These are phyloP conservation scores for Phytophthora vignae DNA, from an alignment of 352 stramenopile genomes.

Conservation along the genomic window DNA sequence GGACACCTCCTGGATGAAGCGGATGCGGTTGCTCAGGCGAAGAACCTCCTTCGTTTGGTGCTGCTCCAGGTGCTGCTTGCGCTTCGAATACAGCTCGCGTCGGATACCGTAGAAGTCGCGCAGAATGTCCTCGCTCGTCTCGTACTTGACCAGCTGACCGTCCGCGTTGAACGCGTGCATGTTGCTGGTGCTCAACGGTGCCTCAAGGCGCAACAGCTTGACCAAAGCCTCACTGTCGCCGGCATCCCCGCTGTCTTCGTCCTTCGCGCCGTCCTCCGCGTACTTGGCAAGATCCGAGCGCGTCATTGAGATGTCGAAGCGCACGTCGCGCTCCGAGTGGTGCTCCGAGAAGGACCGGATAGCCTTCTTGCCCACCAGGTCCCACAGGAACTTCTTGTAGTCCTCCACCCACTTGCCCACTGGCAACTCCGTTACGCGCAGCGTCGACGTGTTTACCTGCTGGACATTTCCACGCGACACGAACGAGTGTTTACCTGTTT, in stretches of 20 bases:
- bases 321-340: constrained; percentile 94
- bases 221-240: constrained; percentile 62
- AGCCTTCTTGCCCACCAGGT: constrained; percentile 86
- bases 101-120: constrained; percentile 95
- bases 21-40: constrained; percentile 96
- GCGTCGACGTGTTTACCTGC: constrained; percentile 92
- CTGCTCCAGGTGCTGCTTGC: constrained; percentile 84
- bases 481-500: constrained; percentile 73
- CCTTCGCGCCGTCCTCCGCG: constrained; percentile 43
- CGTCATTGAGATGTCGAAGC: constrained; percentile 80
- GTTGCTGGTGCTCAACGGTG: constrained; percentile 95
- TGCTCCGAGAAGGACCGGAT: constrained; percentile 96
- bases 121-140: constrained; percentile 91
- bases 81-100: constrained; percentile 86
- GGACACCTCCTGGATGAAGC: constrained; percentile 97
- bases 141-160: constrained; percentile 93
- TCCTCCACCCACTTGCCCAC: constrained; percentile 98
- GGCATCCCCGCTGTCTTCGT: constrained; percentile 26
- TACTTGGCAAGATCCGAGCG: constrained; percentile 87
- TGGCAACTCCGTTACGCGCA: constrained; percentile 97
- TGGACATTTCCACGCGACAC: constrained; percentile 75
- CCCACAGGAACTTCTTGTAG: constrained; percentile 98
- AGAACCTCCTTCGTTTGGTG: constrained; percentile 87
- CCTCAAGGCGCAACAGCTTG: constrained; percentile 95
- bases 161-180: constrained; percentile 97